Evolutionary conservation across 2,329 filamentous ascomycete species (phyloP).

Genomic region (Sporothrix inflata): DNA sequence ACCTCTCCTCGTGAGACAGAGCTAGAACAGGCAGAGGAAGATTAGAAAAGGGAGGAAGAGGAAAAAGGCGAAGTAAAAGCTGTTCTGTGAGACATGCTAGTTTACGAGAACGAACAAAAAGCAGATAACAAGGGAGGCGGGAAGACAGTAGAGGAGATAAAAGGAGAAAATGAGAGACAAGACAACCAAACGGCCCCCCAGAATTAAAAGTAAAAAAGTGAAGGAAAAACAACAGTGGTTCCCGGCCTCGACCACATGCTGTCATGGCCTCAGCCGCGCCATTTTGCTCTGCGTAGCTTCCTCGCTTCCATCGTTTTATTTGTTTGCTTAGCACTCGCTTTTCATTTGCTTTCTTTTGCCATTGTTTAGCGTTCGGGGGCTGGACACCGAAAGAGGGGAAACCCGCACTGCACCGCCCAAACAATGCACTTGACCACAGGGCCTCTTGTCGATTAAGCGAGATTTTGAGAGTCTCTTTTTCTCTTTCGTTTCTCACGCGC

Average conservation of each 20-base stretch:
- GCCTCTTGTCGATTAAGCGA: constrained; percentile 19
- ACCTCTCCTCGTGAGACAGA: constrained; percentile 7
- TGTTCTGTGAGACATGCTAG: neutral
- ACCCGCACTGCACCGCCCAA: neutral
- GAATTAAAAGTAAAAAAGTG: neutral
- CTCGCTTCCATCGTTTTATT: neutral
- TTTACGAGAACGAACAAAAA: constrained; percentile 5
- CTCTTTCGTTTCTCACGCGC: too few relatives aligned
- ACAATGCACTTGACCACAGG: neutral
- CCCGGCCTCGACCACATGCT: constrained; percentile 1
- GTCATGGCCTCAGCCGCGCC: constrained; percentile 8
- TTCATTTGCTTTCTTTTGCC: neutral
- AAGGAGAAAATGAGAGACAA: constrained; percentile 3
- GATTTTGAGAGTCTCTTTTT: neutral
- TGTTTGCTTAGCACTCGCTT: too few relatives aligned
- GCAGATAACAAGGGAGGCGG: neutral
- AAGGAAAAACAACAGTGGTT: too few relatives aligned
- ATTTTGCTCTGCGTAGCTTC: neutral
- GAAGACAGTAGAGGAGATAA: neutral
- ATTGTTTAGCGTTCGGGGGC: constrained; percentile 13
- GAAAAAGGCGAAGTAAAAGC: neutral
- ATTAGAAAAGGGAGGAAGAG: neutral
- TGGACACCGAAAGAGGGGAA: neutral
- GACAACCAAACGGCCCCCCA: neutral
- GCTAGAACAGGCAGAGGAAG: constrained; percentile 12